A percentile compares a stretch with the other conserved stretches of the same genome.
Conservation (phyloP, 176 grass and related monocot species). For the Oryza officinalis region DNA sequence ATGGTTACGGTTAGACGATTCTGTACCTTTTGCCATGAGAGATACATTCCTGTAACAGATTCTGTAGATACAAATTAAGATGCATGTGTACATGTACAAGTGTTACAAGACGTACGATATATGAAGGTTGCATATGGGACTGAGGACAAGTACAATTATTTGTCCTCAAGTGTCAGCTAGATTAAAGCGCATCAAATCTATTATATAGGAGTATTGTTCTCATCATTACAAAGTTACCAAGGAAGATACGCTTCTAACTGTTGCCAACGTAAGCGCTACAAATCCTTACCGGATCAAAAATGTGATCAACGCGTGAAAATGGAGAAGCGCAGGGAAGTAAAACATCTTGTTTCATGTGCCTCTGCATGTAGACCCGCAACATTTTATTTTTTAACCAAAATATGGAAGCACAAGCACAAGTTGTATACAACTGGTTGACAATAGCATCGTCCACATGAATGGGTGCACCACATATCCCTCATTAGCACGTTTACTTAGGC, state of each 20-base stretch:
- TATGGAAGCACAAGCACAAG: neutral
- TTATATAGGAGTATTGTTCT: no score
- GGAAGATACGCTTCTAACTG: neutral
- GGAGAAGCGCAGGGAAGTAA: neutral
- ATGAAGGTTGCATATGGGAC: no score
- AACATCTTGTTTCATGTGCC: neutral
- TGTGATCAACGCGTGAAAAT: neutral
- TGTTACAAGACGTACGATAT: no score
- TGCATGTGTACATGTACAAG: neutral
- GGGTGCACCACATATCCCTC: conserved; percentile 20
- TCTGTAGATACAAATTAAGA: neutral
- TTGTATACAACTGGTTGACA: neutral
- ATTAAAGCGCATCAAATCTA: no score
- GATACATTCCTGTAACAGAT: neutral
- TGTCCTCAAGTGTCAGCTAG: neutral
- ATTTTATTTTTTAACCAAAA: neutral
- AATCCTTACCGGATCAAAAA: neutral
- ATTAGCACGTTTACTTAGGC: neutral
- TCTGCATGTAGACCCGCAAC: neutral
- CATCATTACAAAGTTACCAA: neutral
- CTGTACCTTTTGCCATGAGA: neutral
- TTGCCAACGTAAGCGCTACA: neutral
- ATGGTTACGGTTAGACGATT: neutral
- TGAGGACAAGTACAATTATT: neutral
- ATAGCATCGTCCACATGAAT: neutral